phyloP scores from a whole-genome alignment of 805 yeast genomes.

The Hyphopichia homilentoma region DNA sequence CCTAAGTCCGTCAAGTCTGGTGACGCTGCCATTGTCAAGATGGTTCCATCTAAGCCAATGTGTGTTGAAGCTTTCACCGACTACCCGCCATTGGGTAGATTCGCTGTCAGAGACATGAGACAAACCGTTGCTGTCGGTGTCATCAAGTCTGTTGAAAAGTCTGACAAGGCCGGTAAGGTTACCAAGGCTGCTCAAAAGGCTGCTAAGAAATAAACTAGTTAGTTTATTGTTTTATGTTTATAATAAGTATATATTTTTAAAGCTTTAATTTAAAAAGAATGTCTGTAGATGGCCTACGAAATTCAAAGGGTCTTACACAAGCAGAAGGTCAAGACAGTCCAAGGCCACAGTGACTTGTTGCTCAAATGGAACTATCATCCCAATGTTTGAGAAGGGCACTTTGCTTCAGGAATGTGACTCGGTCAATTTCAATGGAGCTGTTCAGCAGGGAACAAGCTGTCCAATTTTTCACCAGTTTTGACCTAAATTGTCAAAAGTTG shows the following conservation, averaged over 20 bases:
- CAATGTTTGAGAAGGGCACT: too few relatives aligned
- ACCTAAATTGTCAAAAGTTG: too few relatives aligned
- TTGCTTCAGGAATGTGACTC: too few relatives aligned
- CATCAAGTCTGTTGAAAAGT: slow-evolving; percentile 65
- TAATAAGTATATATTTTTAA: not conserved
- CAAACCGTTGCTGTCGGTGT: slow-evolving; percentile 99
- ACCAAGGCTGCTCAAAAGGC: slow-evolving; percentile 48
- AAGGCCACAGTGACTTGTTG: too few relatives aligned
- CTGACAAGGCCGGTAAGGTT: slow-evolving; percentile 48
- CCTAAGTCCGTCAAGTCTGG: slow-evolving; percentile 37
- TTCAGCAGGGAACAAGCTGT: too few relatives aligned
- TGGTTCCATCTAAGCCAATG: slow-evolving; percentile 43
- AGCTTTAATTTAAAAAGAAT: too few relatives aligned
- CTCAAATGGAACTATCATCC: too few relatives aligned
- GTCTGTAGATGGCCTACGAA: too few relatives aligned
- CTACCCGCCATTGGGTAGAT: slow-evolving; percentile 45
- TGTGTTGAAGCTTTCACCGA: slow-evolving; percentile 43
- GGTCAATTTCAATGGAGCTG: too few relatives aligned
- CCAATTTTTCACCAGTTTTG: too few relatives aligned
- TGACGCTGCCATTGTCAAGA: slow-evolving; percentile 39
- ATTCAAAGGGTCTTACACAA: too few relatives aligned
- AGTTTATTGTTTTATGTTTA: slow-evolving; percentile 2
- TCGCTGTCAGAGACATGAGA: slow-evolving; percentile 97
- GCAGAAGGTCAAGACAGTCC: too few relatives aligned
- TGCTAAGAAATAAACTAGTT: slow-evolving; percentile 39